Evolutionary conservation across 371 early-diverging fungal species (phyloP).

Genomic region (Mortierella polycephala): DNA sequence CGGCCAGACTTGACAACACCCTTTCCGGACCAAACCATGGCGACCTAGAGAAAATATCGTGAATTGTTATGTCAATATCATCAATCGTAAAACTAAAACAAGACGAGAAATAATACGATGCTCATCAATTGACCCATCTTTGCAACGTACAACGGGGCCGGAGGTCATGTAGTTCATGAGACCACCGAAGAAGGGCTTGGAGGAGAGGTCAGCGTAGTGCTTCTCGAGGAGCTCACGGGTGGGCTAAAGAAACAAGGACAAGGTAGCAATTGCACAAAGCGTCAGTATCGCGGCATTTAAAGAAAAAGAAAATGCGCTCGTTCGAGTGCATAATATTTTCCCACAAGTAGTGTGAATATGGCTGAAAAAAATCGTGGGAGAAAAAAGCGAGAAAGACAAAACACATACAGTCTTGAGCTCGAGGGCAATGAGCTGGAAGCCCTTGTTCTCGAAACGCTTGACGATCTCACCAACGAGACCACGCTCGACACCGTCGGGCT

Average conservation of each 20-base stretch:
- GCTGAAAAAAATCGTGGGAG: constrained; percentile 14
- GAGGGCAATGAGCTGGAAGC: constrained; percentile 88
- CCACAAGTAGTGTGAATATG: constrained; percentile 5
- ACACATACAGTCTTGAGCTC: constrained; percentile 71
- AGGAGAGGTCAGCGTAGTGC: constrained; percentile 96
- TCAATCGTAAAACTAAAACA: not conserved
- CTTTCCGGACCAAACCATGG: constrained; percentile 97
- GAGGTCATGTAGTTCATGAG: constrained; percentile 90
- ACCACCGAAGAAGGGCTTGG: constrained; percentile 96
- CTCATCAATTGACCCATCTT: not conserved
- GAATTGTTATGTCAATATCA: not conserved
- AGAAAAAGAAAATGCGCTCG: not conserved
- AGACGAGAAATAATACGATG: not conserved
- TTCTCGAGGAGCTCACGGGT: constrained; percentile 83
- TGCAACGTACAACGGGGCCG: constrained; percentile 81
- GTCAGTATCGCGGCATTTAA: constrained; percentile 2
- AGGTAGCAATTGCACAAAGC: constrained; percentile 1
- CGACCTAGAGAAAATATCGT: constrained; percentile 58
- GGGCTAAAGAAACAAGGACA: constrained; percentile 61
- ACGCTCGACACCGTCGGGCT: constrained; percentile 84
- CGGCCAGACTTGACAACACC: constrained; percentile 97
- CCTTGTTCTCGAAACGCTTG: constrained; percentile 92
- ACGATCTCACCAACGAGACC: constrained; percentile 97
- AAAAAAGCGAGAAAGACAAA: constrained; percentile 8
- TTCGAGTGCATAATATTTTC: not conserved